Base-by-base conservation (phyloP, 768 basidiomycete genomes). In the Termitomyces sp. region DNA sequence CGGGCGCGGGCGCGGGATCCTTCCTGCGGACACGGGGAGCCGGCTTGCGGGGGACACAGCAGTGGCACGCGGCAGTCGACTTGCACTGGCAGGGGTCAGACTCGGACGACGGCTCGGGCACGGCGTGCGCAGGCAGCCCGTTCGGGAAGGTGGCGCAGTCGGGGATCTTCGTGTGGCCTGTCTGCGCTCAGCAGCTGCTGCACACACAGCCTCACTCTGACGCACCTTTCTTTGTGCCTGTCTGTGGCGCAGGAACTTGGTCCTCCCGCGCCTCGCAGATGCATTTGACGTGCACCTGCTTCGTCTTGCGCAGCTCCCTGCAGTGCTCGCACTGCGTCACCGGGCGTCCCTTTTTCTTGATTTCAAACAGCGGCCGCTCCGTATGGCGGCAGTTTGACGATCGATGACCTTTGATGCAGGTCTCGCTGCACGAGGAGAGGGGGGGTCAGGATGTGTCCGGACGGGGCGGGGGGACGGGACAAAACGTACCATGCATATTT, bases 391-490 rank as follows among this genome's bases (percentile, higher is more conserved):
- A 96, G 33, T 86, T 82, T 16, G 91, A 92, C 16, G 93, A 95
- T 51, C 94, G 85, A 74, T 96, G 93, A 18, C 93, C 94, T 75
- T 94, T 94, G 73, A 95, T 95, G 76, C 94, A 96, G 64, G 91
- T 89, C 77, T 91, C 91, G 72, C 93, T 93, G 65, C 24, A 48
- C 47, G 7, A 49, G n/a, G 22, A 3, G 2, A 18, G 8, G 4
- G 27, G 27, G 27, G 27, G 27, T 27, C 27, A 27, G 39, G 39
- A 7, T 4, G 18, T 0, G 27, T 27, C 27, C 27, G 6, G 39
- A 3, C 18, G 11, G 39, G 39, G 18, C 39, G 8, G 39, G 12
- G 39, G 39, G 18, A 6, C 16, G 5, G 31, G 37, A 16, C 6
- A n/a, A n/a, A 27, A 65, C 86, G 36, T 70, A 91, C 89, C 89